phyloP scores from a whole-genome alignment of 2,329 filamentous ascomycete genomes.

The Diaporthe vexans region DNA sequence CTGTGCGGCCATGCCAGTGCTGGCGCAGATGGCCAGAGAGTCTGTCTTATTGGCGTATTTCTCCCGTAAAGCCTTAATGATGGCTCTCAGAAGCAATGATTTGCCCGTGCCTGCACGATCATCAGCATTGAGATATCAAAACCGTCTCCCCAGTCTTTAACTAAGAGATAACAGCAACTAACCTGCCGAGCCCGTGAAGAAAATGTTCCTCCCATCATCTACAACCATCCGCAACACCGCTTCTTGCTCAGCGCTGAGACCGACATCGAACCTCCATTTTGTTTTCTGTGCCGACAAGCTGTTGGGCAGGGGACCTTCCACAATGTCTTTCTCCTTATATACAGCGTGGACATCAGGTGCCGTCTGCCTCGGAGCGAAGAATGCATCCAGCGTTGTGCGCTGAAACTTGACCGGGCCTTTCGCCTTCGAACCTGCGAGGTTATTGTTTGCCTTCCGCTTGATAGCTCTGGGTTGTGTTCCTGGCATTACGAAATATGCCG shows the following conservation, averaged over 20 bases:
- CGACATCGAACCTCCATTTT: not conserved
- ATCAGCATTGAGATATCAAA: not conserved
- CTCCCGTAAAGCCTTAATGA: conserved; percentile 74
- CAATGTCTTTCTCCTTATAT: too few species aligned
- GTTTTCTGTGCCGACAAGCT: too few species aligned
- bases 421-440: not conserved
- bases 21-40: conserved; percentile 79
- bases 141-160: rapidly evolving
- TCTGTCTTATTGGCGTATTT: conserved; percentile 75
- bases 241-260: conserved; percentile 77
- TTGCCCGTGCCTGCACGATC: conserved; percentile 74
- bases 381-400: conserved; percentile 22
- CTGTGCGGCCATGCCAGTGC: conserved; percentile 81
- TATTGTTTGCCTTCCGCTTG: conserved; percentile 2
- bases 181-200: conserved; percentile 79
- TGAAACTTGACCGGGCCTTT: not conserved
- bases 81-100: conserved; percentile 80
- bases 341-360: too few species aligned
- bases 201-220: conserved; percentile 77
- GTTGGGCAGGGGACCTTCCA: not conserved
- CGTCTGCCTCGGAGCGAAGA: conserved; percentile 12
- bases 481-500: not conserved
- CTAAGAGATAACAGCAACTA: not conserved
- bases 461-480: not conserved
- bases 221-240: conserved; percentile 76